phyloP scores from a whole-genome alignment of 2,329 filamentous ascomycete species.

The Lasiodiplodia hormozganensis region DNA sequence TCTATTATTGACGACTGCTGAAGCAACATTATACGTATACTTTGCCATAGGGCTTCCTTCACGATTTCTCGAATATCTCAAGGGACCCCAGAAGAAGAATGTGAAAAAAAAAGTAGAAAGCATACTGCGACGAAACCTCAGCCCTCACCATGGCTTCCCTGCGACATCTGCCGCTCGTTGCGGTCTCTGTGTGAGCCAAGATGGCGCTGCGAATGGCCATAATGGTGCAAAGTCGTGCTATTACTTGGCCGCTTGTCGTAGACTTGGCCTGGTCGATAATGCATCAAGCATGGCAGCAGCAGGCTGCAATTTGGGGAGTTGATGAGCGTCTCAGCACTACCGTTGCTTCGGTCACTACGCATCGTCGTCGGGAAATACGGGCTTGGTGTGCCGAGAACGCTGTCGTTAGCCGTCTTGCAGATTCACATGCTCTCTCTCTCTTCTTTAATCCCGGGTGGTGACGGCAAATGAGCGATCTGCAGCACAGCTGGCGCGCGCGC shows the following conservation, averaged over 20 bases:
- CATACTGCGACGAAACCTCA: too few relatives aligned
- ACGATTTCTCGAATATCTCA: too few relatives aligned
- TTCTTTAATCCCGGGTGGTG: not conserved
- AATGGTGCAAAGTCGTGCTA: not conserved
- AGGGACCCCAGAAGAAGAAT: too few relatives aligned
- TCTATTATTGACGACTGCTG: not conserved
- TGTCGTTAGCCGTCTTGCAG: not conserved
- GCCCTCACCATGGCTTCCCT: too few relatives aligned
- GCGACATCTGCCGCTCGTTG: too few relatives aligned
- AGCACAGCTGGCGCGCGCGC: not conserved
- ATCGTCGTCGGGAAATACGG: not conserved
- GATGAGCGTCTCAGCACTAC: not conserved
- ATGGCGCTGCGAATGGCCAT: not conserved
- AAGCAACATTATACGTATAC: too few relatives aligned
- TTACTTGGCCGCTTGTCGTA: slow-evolving; percentile 2
- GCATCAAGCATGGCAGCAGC: not conserved
- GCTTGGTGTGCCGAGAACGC: slow-evolving; percentile 12
- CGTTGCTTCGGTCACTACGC: not conserved
- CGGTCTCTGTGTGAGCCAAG: not conserved
- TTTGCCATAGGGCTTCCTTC: too few relatives aligned
- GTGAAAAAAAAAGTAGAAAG: too few relatives aligned
- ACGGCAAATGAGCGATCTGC: not conserved
- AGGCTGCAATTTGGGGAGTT: not conserved
- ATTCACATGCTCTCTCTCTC: not conserved
- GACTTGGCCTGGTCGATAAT: not conserved